Evolutionary conservation across 768 basidiomycete genomes (phyloP).

Genomic region (Trichaptum fuscoviolaceum): DNA sequence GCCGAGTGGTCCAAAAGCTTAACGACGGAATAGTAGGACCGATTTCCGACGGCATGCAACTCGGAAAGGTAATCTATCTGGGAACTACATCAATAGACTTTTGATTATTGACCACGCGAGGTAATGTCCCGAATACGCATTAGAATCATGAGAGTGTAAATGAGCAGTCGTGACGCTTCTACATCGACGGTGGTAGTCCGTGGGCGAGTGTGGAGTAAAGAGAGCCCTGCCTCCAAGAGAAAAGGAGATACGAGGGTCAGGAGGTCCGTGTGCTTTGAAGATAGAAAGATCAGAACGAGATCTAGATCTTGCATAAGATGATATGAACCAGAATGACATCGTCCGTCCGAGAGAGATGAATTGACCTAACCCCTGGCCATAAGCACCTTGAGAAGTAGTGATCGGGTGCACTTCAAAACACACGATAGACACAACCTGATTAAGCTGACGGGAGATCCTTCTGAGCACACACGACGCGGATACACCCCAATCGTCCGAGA

Average conservation of each 20-base stretch:
- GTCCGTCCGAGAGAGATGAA: not conserved
- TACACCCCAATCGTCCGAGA: not conserved
- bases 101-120: not conserved
- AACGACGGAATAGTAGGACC: not conserved
- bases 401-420: not conserved
- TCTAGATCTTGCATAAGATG: not conserved
- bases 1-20: not conserved
- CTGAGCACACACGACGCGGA: not conserved
- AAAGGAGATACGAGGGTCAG: not conserved
- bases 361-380: not conserved
- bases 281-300: not conserved
- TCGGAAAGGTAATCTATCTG: no score
- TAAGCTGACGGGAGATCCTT: not conserved
- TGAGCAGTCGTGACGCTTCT: not conserved
- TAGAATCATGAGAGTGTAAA: not conserved
- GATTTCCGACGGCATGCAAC: not conserved
- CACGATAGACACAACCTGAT: not conserved
- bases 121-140: not conserved
- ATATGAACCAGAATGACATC: not conserved
- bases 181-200: not conserved
- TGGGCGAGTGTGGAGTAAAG: not conserved
- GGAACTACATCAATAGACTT: not conserved
- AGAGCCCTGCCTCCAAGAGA: not conserved
- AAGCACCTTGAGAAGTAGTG: not conserved
- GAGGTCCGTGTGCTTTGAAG: not conserved